Evolutionary conservation across 2,329 filamentous ascomycete genomes (phyloP).

Genomic region (Hypomyces rosellus): DNA sequence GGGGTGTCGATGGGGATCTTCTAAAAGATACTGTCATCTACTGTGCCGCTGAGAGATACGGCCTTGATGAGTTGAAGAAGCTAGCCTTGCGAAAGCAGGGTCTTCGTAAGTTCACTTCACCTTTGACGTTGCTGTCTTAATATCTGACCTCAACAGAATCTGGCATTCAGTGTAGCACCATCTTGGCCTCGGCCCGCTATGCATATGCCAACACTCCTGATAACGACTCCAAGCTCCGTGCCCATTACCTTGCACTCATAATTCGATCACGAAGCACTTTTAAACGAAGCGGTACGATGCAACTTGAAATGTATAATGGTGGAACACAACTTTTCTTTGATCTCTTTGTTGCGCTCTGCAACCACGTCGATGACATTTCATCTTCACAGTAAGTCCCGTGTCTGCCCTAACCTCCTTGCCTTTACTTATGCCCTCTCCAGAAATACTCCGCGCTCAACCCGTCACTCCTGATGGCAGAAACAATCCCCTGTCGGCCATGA

Average conservation of each 20-base stretch:
- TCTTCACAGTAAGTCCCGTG: slow-evolving; percentile 44
- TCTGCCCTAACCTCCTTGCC: neutral
- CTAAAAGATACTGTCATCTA: slow-evolving; percentile 89
- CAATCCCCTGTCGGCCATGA: slow-evolving; percentile 2
- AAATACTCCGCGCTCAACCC: slow-evolving; percentile 43
- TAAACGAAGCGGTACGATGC: slow-evolving; percentile 92
- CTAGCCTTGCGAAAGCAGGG: slow-evolving; percentile 84
- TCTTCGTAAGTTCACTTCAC: slow-evolving; percentile 51
- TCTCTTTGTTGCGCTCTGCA: slow-evolving; percentile 86
- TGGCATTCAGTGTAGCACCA: slow-evolving; percentile 77
- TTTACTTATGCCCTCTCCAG: slow-evolving; percentile 16
- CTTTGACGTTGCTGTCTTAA: slow-evolving; percentile 6
- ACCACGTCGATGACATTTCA: slow-evolving; percentile 71
- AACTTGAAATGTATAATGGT: slow-evolving; percentile 85
- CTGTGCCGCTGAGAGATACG: slow-evolving; percentile 80
- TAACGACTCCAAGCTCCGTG: slow-evolving; percentile 81
- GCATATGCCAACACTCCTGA: slow-evolving; percentile 87
- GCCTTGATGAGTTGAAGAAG: slow-evolving; percentile 76
- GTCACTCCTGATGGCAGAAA: slow-evolving; percentile 28
- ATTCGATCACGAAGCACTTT: slow-evolving; percentile 83
- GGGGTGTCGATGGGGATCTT: slow-evolving; percentile 58
- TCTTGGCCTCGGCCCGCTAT: slow-evolving; percentile 79
- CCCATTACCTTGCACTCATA: slow-evolving; percentile 88
- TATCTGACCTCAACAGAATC: slow-evolving; percentile 43
- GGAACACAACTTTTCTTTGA: slow-evolving; percentile 84